Conservation (phyloP, 164 flowering plant species). For the Pachysandra terminalis region DNA sequence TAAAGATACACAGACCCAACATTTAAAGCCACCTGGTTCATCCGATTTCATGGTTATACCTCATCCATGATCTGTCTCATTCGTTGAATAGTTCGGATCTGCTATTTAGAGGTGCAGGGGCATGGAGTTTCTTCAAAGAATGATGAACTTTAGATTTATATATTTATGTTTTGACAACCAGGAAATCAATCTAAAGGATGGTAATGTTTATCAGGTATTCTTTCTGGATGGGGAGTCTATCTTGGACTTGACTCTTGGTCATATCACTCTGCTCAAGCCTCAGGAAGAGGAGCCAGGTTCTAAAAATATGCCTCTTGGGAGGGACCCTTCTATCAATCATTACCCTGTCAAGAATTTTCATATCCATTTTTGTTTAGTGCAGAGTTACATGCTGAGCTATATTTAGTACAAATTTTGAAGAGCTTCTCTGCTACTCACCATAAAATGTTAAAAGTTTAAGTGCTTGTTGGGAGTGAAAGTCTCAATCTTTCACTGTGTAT, state of each 20-base stretch:
- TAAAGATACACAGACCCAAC: no score
- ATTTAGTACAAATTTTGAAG: neutral
- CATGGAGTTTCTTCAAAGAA: neutral
- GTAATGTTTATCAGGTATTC: constrained; percentile 41
- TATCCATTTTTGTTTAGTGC: constrained; percentile 12
- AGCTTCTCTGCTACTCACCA: no score
- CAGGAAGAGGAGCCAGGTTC: constrained; percentile 35
- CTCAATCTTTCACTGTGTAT: no score
- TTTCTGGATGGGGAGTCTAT: constrained; percentile 77
- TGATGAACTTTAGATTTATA: neutral
- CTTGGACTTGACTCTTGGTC: constrained; percentile 41
- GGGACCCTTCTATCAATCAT: constrained; percentile 43
- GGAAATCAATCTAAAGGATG: neutral
- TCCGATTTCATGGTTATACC: no score
- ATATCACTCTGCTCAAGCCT: constrained; percentile 29
- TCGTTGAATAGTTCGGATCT: no score
- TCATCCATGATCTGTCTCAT: no score
- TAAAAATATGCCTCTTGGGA: constrained; percentile 37
- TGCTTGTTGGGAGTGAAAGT: no score
- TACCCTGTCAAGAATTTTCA: constrained; percentile 29
- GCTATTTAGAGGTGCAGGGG: neutral
- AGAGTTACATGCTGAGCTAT: neutral
- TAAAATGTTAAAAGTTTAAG: no score
- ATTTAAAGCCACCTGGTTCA: no score
- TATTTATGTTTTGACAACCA: neutral